These are phyloP conservation scores for Dactylorhiza incarnata DNA, from an alignment of 106 monocot genomes.

Conservation along the genomic window DNA sequence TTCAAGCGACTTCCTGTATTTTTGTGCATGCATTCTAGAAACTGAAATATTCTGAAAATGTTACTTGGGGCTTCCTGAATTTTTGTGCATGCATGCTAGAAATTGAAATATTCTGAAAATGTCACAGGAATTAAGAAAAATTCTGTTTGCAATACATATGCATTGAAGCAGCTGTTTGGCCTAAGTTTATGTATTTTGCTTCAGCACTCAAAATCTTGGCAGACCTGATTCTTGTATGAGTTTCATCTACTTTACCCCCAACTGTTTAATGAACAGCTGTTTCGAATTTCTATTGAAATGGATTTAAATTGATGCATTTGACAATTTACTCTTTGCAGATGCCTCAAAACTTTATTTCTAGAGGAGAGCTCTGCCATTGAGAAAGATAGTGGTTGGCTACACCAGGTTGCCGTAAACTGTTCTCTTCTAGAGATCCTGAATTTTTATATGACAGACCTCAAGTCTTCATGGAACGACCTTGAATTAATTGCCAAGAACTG, in stretches of 20 bases:
- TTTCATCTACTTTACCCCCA: neutral
- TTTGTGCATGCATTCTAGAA: neutral
- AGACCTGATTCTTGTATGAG: neutral
- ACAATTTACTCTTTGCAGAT: constrained; percentile 27
- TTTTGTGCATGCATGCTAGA: neutral
- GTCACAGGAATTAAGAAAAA: neutral
- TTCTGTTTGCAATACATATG: neutral
- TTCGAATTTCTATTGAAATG: neutral
- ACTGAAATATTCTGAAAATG: neutral
- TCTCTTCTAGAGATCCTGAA: constrained; percentile 64
- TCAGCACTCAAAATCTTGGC: neutral
- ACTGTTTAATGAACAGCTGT: neutral
- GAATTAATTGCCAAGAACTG: constrained; percentile 76
- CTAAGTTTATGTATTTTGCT: neutral
- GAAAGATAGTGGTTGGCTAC: constrained; percentile 60
- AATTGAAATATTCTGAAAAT: neutral
- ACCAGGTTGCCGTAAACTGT: constrained; percentile 66
- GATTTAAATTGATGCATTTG: neutral
- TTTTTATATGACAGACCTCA: constrained; percentile 82
- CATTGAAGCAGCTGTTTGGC: neutral
- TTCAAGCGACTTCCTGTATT: neutral
- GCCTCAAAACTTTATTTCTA: constrained; percentile 64
- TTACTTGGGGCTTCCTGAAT: neutral
- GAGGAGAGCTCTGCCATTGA: constrained; percentile 72
- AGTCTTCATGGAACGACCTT: constrained; percentile 42